Percentiles rank a stretch among this genome's conserved stretches.
These are phyloP conservation scores for Grigorovia yakushimaensis DNA, from an alignment of 805 yeast species.

Conservation along the genomic window DNA sequence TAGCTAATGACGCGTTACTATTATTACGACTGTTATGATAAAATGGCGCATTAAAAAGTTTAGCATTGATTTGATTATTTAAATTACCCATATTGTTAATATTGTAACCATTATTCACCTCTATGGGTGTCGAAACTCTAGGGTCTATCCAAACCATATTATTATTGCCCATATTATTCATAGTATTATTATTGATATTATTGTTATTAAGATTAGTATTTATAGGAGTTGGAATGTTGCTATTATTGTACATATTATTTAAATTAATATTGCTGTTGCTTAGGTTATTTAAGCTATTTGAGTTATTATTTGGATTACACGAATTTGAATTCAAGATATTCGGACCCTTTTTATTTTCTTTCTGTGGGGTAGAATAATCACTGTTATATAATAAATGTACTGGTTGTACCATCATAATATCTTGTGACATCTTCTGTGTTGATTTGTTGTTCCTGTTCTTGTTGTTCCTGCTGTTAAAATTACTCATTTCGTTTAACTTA, in stretches of 20 bases:
- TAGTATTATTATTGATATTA: neutral
- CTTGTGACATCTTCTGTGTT: neutral
- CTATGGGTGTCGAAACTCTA: neutral
- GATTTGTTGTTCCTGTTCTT: neutral
- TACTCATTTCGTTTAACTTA: too few species aligned
- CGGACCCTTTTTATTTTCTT: too few species aligned
- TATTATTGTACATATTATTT: neutral
- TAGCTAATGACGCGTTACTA: constrained; percentile 4
- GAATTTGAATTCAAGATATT: too few species aligned
- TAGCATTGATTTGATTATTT: neutral
- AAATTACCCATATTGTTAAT: neutral
- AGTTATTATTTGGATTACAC: too few species aligned
- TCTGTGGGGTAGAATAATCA: too few species aligned
- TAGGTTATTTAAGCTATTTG: too few species aligned
- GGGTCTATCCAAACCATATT: neutral
- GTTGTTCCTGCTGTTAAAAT: neutral
- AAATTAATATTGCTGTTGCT: neutral
- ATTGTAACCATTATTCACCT: neutral
- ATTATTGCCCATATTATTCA: neutral
- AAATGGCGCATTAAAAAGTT: neutral
- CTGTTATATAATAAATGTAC: neutral
- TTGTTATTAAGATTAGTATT: neutral
- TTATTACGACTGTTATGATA: neutral
- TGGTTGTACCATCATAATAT: neutral
- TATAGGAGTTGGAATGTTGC: neutral